Conservation (phyloP, 1,284 basidiomycete species). For the Stereum hirsutum region DNA sequence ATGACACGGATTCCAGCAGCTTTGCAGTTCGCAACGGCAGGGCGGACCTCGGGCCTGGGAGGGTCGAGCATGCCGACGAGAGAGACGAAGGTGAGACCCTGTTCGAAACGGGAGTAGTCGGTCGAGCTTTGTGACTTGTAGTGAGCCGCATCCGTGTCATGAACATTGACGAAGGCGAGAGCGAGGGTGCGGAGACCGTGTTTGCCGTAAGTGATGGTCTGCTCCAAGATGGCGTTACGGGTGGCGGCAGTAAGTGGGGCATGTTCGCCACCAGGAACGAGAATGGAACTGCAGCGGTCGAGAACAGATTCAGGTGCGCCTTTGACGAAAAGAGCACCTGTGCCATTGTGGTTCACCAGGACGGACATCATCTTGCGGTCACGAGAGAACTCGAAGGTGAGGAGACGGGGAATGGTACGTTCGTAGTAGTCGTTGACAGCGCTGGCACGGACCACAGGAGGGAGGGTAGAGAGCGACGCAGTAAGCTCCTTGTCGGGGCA, state of each 20-base stretch:
- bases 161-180: slow-evolving; percentile 78
- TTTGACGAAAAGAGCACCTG: slow-evolving; percentile 78
- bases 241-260: slow-evolving; percentile 59
- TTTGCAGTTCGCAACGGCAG: slow-evolving; percentile 84
- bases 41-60: slow-evolving; percentile 87
- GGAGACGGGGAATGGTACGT: slow-evolving; percentile 62
- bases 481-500: slow-evolving; percentile 44
- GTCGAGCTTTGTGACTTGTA: slow-evolving; percentile 72
- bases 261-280: slow-evolving; percentile 52
- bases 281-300: slow-evolving; percentile 75
- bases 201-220: slow-evolving; percentile 67
- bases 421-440: slow-evolving; percentile 84
- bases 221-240: slow-evolving; percentile 53
- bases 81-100: slow-evolving; percentile 87
- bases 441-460: slow-evolving; percentile 59
- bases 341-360: slow-evolving; percentile 32
- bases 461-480: slow-evolving; percentile 49
- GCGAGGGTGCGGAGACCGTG: slow-evolving; percentile 88
- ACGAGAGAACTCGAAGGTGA: slow-evolving; percentile 96
- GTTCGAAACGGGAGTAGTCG: slow-evolving; percentile 87
- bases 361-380: slow-evolving; percentile 99
- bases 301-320: slow-evolving; percentile 95
- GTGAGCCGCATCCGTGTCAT: slow-evolving; percentile 69
- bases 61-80: slow-evolving; percentile 98
- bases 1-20: slow-evolving; percentile 94